These are phyloP conservation scores for Geum urbanum DNA, from an alignment of 306 rosid genomes.

Conservation along the genomic window DNA sequence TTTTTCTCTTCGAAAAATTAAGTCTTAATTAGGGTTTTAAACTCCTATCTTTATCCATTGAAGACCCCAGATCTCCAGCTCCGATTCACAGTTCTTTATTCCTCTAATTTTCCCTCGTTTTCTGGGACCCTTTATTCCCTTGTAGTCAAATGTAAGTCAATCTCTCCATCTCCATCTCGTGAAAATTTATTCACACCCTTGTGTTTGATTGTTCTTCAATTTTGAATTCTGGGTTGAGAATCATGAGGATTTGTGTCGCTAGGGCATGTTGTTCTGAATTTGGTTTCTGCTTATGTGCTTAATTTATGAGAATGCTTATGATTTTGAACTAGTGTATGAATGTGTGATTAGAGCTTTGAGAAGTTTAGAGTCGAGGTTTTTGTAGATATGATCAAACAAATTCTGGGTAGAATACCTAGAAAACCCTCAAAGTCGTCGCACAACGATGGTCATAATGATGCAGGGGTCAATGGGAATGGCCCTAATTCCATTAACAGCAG, in stretches of 20 bases:
- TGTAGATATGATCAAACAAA: conserved; percentile 60
- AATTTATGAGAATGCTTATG: conserved; percentile 17
- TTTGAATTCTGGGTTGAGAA: conserved; percentile 5
- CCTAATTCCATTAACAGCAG: conserved; percentile 36
- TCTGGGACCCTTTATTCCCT: conserved; percentile 9
- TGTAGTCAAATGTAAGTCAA: conserved; percentile 34
- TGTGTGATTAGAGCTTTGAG: conserved; percentile 15
- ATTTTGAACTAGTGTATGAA: conserved; percentile 17
- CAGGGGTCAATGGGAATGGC: conserved; percentile 37
- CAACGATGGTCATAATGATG: conserved; percentile 32
- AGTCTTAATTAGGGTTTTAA: conserved; percentile 24
- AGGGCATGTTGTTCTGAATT: conserved; percentile 2
- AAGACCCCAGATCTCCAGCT: conserved; percentile 19
- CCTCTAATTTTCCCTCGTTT: conserved; percentile 16
- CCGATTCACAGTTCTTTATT: conserved; percentile 10
- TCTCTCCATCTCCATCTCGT: conserved; percentile 6
- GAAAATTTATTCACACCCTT: conserved; percentile 16
- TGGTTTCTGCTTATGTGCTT: conserved; percentile 8
- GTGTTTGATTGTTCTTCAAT: background rate
- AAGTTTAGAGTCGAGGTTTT: conserved; percentile 11
- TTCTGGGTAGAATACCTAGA: conserved; percentile 49
- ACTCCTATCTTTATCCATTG: conserved; percentile 17
- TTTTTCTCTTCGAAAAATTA: conserved; percentile 17
- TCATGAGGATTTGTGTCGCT: conserved; percentile 6
- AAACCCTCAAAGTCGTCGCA: conserved; percentile 48